Conservation (phyloP, 2,329 filamentous ascomycete genomes). For the Diaporthe citri region DNA sequence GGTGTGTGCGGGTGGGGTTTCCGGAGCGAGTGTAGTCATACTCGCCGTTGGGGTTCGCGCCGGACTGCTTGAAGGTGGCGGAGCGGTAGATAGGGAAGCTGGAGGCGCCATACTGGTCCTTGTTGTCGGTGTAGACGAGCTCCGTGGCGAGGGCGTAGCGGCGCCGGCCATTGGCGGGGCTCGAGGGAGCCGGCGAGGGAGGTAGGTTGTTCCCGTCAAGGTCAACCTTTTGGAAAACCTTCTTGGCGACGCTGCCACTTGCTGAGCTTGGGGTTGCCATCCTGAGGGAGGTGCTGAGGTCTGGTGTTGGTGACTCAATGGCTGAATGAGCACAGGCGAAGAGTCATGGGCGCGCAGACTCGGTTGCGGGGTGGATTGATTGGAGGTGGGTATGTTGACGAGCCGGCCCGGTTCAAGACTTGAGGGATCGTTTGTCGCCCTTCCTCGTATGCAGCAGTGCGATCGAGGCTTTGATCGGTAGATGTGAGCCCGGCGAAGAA, state of each 20-base stretch:
- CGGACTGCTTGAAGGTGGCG: conserved; percentile 96
- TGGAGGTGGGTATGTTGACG: neutral
- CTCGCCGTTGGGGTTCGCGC: conserved; percentile 83
- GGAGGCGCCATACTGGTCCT: conserved; percentile 96
- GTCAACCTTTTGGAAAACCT: conserved; percentile 74
- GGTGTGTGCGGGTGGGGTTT: conserved; percentile 94
- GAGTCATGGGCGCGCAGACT: conserved; percentile 26
- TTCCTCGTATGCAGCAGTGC: neutral
- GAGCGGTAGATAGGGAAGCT: conserved; percentile 99
- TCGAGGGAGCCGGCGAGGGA: conserved; percentile 93
- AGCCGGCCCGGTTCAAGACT: conserved; percentile 6
- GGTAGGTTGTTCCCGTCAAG: conserved; percentile 87
- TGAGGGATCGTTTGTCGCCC: neutral
- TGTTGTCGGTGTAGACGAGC: conserved; percentile 94
- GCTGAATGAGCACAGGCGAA: neutral
- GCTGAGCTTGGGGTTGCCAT: conserved; percentile 35
- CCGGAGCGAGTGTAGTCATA: conserved; percentile 99
- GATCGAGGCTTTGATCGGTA: neutral
- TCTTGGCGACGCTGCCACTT: conserved; percentile 44
- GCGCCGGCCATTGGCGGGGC: conserved; percentile 81
- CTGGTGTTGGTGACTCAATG: conserved; percentile 27
- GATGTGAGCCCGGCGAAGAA: neutral
- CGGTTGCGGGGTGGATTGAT: conserved; percentile 20
- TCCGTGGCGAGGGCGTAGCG: conserved; percentile 96
- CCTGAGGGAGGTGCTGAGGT: neutral